These are phyloP conservation scores for Coniochaeta sp. DNA, from an alignment of 2,329 filamentous ascomycete genomes.

Conservation along the genomic window DNA sequence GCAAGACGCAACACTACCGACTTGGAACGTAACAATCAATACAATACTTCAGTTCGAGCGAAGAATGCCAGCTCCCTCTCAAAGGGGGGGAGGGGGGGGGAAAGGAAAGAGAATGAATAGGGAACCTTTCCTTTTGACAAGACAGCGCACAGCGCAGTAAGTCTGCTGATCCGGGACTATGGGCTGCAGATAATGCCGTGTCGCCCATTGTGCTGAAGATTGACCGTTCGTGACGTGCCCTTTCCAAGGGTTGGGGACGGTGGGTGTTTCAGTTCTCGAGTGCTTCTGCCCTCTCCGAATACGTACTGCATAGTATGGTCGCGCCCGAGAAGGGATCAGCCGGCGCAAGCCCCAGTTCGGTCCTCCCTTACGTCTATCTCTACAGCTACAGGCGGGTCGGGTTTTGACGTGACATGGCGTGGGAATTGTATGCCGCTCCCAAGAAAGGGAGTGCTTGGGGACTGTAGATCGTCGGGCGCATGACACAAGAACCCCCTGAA, in stretches of 20 bases:
- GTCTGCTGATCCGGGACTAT: not conserved
- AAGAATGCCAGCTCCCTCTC: not conserved
- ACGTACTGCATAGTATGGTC: too few relatives aligned
- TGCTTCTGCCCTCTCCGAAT: too few relatives aligned
- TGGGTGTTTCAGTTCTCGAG: conserved; percentile 3
- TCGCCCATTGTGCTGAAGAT: not conserved
- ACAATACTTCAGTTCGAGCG: not conserved
- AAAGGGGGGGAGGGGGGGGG: not conserved
- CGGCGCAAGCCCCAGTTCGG: not conserved
- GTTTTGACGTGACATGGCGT: too few relatives aligned
- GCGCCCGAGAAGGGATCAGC: not conserved
- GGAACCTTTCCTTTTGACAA: not conserved
- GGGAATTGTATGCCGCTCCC: not conserved
- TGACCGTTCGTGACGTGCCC: not conserved
- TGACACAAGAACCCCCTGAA: not conserved
- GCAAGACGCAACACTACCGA: not conserved
- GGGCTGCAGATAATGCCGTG: not conserved
- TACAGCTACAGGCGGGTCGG: not conserved
- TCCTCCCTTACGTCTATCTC: not conserved
- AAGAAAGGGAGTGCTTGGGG: not conserved
- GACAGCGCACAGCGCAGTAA: not conserved
- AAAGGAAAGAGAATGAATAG: not conserved
- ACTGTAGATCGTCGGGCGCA: not conserved
- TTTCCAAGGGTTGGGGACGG: conserved; percentile 1
- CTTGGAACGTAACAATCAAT: too few relatives aligned